Evolutionary conservation across 2,329 filamentous ascomycete species (phyloP), one percentile per base, ranked within the genome.

Genomic region (Mariannaea elegans): DNA sequence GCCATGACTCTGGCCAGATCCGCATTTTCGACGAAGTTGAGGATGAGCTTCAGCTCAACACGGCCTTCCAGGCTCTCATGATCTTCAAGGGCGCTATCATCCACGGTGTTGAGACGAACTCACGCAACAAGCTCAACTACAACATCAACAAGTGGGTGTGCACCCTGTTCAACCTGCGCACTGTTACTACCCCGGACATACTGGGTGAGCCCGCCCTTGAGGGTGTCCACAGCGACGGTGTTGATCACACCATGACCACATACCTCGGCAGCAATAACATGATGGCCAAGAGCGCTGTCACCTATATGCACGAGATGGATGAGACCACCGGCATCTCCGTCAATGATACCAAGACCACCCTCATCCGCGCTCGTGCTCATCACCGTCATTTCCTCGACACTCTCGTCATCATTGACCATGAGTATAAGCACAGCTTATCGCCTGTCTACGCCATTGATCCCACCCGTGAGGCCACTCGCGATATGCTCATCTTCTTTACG

Each of bases 221-320:
- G 55, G 71, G 71, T 16, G 70, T 73, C n/a, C 71, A 73, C 61
- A 65, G 64, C 4, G 71, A 73, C 45, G 71, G 71, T 10, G 65
- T 66, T 14, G 71, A 73, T 56, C 67, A 71, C 51, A 73, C 71
- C 51, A 73, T 73, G 71, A 73, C 71, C 3, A 66, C 65, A 24
- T 71, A 65, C 38, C 66, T 73, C 9, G 68, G 68, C 8, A 64
- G 61, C 56, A 41, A 59, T 34, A 73, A 73, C 59, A 72, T 73
- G 69, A 59, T 56, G 14, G 39, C 63, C 14, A 64, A 68, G 46
- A 71, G 67, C 54, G 71, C 66, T 16, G 65, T 69, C 7, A 73
- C 71, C 21, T 70, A 64, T 50, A 59, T 73, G 34, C 71, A 73
- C 59, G 68, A 65, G 58, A 66, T 61, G 47, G 31, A 51, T 4